Evolutionary conservation across 768 basidiomycete genomes (phyloP).

Genomic region (Chalciporus sphaerocephalus): DNA sequence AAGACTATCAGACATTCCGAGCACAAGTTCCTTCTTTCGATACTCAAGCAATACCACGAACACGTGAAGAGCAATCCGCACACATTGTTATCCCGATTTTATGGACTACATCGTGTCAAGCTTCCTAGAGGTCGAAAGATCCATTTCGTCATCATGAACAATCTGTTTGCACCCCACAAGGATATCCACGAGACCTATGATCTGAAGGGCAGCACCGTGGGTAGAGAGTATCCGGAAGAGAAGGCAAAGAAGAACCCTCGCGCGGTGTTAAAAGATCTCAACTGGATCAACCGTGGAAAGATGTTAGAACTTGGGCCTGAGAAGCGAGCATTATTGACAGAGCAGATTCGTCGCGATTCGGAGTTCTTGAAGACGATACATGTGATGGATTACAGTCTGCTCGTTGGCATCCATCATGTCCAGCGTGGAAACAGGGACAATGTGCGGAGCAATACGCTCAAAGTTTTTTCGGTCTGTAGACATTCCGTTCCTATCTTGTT

Average conservation of each 20-base stretch:
- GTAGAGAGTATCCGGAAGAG: slow-evolving; percentile 82
- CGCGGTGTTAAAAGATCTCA: slow-evolving; percentile 92
- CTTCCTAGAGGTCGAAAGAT: slow-evolving; percentile 91
- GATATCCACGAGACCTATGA: slow-evolving; percentile 98
- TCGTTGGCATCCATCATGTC: slow-evolving; percentile 93
- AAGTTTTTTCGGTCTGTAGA: slow-evolving; percentile 79
- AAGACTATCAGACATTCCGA: slow-evolving; percentile 96
- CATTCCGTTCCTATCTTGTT: not conserved
- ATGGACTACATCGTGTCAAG: slow-evolving; percentile 96
- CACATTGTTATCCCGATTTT: slow-evolving; percentile 89
- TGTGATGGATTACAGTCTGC: slow-evolving; percentile 96
- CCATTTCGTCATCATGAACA: slow-evolving; percentile 99
- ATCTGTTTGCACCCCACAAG: slow-evolving; percentile 94
- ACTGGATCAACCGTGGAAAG: slow-evolving; percentile 84
- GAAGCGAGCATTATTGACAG: slow-evolving; percentile 84
- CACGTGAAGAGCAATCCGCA: slow-evolving; percentile 91
- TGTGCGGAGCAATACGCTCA: slow-evolving; percentile 82
- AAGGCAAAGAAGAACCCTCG: slow-evolving; percentile 71
- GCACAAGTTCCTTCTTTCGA: slow-evolving; percentile 85
- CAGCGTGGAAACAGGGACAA: slow-evolving; percentile 89
- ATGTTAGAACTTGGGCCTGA: slow-evolving; percentile 91
- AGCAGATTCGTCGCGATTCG: slow-evolving; percentile 84
- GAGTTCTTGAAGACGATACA: slow-evolving; percentile 76
- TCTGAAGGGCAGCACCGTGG: slow-evolving; percentile 91
- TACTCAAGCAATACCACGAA: slow-evolving; percentile 78